These are phyloP conservation scores for Cyclocybe aegerita DNA, from an alignment of 768 basidiomycete species.

Conservation along the genomic window DNA sequence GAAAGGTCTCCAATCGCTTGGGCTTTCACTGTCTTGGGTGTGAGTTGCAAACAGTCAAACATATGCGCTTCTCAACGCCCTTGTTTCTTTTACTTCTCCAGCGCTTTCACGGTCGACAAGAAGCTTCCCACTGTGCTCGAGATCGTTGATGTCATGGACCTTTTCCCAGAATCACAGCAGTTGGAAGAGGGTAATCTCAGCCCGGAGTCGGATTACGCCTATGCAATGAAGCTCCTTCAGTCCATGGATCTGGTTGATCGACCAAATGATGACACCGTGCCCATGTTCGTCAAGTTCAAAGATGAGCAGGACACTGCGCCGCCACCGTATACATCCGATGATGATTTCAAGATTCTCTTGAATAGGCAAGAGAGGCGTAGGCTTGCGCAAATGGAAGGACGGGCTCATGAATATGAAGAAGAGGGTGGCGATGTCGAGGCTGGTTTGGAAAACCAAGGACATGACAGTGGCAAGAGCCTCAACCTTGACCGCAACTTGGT, in stretches of 20 bases:
- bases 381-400: constrained; percentile 9
- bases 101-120: constrained; percentile 49
- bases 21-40: constrained; percentile 69
- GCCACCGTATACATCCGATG: constrained; percentile 2
- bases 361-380: constrained; percentile 39
- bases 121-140: constrained; percentile 33
- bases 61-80: constrained; percentile 8
- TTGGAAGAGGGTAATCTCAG: neutral
- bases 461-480: neutral
- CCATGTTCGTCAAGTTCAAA: too few relatives aligned
- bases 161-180: constrained; percentile 10
- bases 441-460: neutral
- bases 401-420: neutral
- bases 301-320: neutral
- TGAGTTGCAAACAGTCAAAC: neutral
- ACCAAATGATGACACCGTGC: constrained; percentile 6
- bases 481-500: too few relatives aligned
- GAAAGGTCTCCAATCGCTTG: constrained; percentile 58
- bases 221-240: neutral
- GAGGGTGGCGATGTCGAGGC: constrained; percentile 1
- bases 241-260: constrained; percentile 1
- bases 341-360: constrained; percentile 34
- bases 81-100: constrained; percentile 15
- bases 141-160: constrained; percentile 25
- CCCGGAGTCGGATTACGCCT: neutral